Evolutionary conservation across 140 eudicot species (phyloP), one percentile per base, ranked within the genome.

Genomic region (Ambrosia hybrid): DNA sequence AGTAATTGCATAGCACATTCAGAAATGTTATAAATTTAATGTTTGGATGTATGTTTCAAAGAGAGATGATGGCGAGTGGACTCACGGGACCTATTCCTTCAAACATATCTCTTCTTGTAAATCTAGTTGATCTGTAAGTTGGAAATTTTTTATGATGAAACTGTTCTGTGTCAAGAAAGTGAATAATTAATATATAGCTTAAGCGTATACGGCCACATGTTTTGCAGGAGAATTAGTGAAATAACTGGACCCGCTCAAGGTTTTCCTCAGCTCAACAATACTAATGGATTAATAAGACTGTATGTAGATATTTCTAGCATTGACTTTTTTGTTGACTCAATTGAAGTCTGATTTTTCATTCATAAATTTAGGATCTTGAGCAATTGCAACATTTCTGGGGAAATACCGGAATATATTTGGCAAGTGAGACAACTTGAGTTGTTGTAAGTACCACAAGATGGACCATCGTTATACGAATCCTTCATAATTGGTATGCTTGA

Each of bases 61-160:
- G 96, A 74, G 95, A 92, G 56, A 82, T 92, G 83, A 78, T 70
- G 59, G 96, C 90, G 14, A 89, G 92, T 80, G 98, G 98, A 70
- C 79, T 92, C 74, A 86, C 72, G 15, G 98, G 98, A 60, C 96
- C 95, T 14, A 92, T 92, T 80, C 98, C 98, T 11, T 80, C 83
- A 64, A 82, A 51, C 65, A 85, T 92, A 65, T 83, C 90, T 37
- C 74, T 77, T 77, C 83, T 85, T 68, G 78, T 80, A 51, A 67
- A 73, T 21, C 75, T 92, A 72, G 4, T 9, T 8, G 86, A 89
- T 39, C 61, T 92, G 98, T 92, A 77, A 92, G 96, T 84, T 39
- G 38, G 49, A 6, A 48, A 37, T 7, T 7, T 45, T 60, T 68
- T 60, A n/a, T 70, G 26, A 3, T 68, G 4, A 37, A 59, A 48